These are phyloP conservation scores for Candida insectorum DNA, from an alignment of 805 yeast species.

Conservation along the genomic window DNA sequence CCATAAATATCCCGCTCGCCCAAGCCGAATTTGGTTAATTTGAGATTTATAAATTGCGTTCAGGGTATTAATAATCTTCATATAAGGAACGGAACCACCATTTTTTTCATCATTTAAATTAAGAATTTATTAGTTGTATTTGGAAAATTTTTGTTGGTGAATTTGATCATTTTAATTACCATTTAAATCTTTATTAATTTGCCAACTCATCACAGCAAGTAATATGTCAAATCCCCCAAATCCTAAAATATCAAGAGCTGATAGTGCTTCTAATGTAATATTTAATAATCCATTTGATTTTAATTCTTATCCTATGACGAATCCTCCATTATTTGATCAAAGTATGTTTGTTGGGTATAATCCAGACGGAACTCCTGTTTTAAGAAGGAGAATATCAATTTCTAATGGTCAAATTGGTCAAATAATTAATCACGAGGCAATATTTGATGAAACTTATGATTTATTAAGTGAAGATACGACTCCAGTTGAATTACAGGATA, in stretches of 20 bases:
- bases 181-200: background rate
- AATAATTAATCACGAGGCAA: slow-evolving; percentile 48
- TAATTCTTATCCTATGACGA: slow-evolving; percentile 40
- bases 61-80: too few relatives aligned
- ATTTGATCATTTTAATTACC: too few relatives aligned
- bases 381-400: slow-evolving; percentile 70
- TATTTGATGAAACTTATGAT: slow-evolving; percentile 22
- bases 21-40: too few relatives aligned
- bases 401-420: slow-evolving; percentile 86
- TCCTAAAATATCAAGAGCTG: background rate
- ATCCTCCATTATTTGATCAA: slow-evolving; percentile 46
- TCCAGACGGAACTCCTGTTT: slow-evolving; percentile 28
- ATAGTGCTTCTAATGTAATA: background rate
- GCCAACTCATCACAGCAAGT: background rate
- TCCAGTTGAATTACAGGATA: slow-evolving; percentile 4
- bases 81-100: too few relatives aligned
- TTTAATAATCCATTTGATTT: slow-evolving; percentile 39
- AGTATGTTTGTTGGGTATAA: slow-evolving; percentile 33
- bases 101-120: too few relatives aligned
- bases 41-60: too few relatives aligned
- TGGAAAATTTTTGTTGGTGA: too few relatives aligned
- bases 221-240: background rate
- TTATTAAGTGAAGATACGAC: slow-evolving; percentile 5
- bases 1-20: too few relatives aligned
- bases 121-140: too few relatives aligned